Percentiles rank a stretch among this genome's conserved stretches.
Conservation (phyloP, 495 filamentous ascomycete species). For the Xylaria longipes region DNA sequence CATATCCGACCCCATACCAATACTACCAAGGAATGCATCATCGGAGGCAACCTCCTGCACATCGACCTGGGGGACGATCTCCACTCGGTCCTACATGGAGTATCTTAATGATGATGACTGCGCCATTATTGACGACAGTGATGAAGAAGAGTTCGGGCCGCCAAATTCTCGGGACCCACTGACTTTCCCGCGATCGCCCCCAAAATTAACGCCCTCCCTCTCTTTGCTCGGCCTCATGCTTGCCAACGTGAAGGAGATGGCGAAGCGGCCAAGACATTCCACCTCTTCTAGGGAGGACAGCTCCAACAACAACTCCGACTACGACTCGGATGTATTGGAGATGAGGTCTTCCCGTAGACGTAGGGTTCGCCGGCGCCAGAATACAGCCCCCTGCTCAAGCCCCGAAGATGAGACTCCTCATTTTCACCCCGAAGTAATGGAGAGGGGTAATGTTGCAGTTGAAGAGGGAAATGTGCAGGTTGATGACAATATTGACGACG, state of each 20-base stretch:
- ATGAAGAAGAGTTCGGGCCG: neutral
- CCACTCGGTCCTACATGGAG: neutral
- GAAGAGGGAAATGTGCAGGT: neutral
- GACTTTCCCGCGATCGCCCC: neutral
- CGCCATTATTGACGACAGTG: neutral
- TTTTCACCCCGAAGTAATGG: neutral
- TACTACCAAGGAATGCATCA: neutral
- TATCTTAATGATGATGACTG: neutral
- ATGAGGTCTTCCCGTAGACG: neutral
- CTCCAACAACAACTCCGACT: neutral
- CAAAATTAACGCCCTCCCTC: neutral
- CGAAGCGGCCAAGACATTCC: neutral
- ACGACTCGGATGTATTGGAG: neutral
- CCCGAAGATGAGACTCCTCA: too few relatives aligned
- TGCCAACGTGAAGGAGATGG: neutral
- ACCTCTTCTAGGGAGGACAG: neutral
- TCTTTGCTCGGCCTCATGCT: neutral
- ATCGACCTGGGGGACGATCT: neutral
- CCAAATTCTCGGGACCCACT: neutral
- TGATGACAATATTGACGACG: neutral
- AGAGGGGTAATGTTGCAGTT: neutral
- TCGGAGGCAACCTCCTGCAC: neutral
- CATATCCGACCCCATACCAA: neutral
- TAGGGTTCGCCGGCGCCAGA: neutral
- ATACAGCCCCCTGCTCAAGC: neutral